A percentile compares a stretch with the other conserved stretches of the same genome.
These are phyloP conservation scores for Lachnellula subtilissima DNA, from an alignment of 2,329 filamentous ascomycete genomes.

Conservation along the genomic window DNA sequence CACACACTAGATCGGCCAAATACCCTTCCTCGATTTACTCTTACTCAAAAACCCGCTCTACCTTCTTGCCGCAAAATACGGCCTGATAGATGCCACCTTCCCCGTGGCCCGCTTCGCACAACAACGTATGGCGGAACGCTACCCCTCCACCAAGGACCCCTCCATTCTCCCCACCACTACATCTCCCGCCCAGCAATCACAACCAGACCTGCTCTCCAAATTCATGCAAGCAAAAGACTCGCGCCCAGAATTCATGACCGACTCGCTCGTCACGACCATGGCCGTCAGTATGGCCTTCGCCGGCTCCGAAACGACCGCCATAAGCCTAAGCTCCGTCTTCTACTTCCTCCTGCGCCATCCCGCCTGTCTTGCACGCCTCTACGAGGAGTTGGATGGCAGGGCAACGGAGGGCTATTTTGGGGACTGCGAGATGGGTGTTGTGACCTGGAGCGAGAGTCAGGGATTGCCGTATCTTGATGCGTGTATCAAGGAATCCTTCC, in stretches of 20 bases:
- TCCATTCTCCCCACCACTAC: conserved; percentile 18
- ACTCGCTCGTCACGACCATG: conserved; percentile 64
- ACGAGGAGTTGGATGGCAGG: conserved; percentile 58
- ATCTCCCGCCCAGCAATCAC: conserved; percentile 4
- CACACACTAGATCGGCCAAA: conserved; percentile 60
- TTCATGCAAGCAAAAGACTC: conserved; percentile 65
- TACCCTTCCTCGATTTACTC: conserved; percentile 64
- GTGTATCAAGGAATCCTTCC: conserved; percentile 72
- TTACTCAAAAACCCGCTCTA: conserved; percentile 72
- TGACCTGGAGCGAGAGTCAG: conserved; percentile 66
- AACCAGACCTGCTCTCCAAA: conserved; percentile 61
- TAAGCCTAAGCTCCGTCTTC: conserved; percentile 65
- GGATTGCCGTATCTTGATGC: conserved; percentile 72
- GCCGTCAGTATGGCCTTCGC: conserved; percentile 70
- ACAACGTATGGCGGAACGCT: conserved; percentile 61
- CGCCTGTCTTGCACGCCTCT: conserved; percentile 47
- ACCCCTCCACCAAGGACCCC: conserved; percentile 27
- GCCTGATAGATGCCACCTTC: conserved; percentile 63
- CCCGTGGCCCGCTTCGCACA: conserved; percentile 69
- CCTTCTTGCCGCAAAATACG: conserved; percentile 62
- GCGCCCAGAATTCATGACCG: conserved; percentile 67
- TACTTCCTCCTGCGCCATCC: conserved; percentile 69
- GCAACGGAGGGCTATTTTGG: conserved; percentile 47
- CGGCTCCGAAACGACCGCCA: conserved; percentile 75
- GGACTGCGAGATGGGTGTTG: conserved; percentile 51